Evolutionary conservation across 208 protist species (phyloP), one percentile per base, ranked within the genome.

Genomic region (Leishmania arabica): DNA sequence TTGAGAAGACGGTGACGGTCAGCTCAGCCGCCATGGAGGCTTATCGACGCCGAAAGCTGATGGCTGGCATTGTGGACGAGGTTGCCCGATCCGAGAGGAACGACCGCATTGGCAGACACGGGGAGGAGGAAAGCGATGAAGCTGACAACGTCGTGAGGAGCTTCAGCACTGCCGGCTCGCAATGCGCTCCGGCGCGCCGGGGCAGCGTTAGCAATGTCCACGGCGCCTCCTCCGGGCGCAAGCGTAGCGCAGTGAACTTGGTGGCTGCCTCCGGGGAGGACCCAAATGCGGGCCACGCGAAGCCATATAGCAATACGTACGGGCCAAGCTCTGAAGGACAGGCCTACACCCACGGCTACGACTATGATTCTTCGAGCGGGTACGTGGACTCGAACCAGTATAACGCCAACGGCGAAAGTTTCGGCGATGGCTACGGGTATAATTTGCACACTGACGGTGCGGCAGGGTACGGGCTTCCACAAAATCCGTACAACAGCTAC

Each of bases 1-100:
- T n/a, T 21, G 66, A 78, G 40, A 73, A 80, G 58, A 65, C 60
- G 21, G 58, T 66, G 51, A 31, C 49, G 24, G 49, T 81, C 6
- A 79, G 78, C 71, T 79, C 79, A 0, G 78, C 47, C 0, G 85
- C 85, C 40, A 65, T 88, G 24, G 81, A 79, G 42, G 81, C 78
- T 17, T 88, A 88, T 66, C 81, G 75, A 4, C 75, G 76, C 74
- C 85, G 85, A 5, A 75, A 56, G 34, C 3, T 78, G 34, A 66
- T 56, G 24, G 49, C 45, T 8, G 27, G 31, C 40, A 34, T 40
- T 1, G 40, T 37, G 15, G 60, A 65, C 40, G 72, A 74, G 13
- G 37, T 11, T n/a, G 45, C 51, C 19, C 2, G 1, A 45, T 27
- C 51, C 19, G 34, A 5, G 3, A 68, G 5, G 49, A 75, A 45